Conservation (phyloP, 805 yeast genomes). For the Monosporozyma yasuniensis region DNA sequence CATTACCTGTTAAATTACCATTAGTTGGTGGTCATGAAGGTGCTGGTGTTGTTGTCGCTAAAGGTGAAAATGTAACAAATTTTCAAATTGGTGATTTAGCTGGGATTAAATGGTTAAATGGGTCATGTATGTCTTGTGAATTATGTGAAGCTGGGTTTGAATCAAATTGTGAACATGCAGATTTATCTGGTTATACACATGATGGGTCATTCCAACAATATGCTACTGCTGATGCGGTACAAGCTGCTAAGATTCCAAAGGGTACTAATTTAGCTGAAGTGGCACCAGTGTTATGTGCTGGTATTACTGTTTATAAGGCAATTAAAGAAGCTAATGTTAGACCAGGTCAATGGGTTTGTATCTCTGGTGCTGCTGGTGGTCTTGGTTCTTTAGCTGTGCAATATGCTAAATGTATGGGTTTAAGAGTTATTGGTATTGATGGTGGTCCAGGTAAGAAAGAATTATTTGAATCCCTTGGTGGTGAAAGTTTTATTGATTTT, state of each 20-base stretch:
- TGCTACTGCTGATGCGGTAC: constrained; percentile 78
- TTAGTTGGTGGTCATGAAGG: constrained; percentile 64
- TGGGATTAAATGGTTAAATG: constrained; percentile 57
- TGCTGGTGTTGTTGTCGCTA: constrained; percentile 54
- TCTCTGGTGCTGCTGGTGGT: constrained; percentile 58
- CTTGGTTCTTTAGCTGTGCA: constrained; percentile 51
- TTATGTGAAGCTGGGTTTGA: constrained; percentile 45
- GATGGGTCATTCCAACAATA: constrained; percentile 81
- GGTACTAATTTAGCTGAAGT: constrained; percentile 64
- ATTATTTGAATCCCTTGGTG: constrained; percentile 40
- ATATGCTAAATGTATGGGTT: constrained; percentile 52
- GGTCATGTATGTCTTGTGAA: constrained; percentile 54
- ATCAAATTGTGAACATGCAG: constrained; percentile 44
- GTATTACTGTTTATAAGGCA: constrained; percentile 55
- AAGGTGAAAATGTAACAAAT: constrained; percentile 46
- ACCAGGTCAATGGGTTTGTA: constrained; percentile 51
- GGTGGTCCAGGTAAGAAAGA: constrained; percentile 46
- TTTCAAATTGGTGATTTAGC: constrained; percentile 54
- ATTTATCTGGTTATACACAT: constrained; percentile 47
- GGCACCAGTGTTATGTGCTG: constrained; percentile 58
- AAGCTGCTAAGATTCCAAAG: constrained; percentile 71
- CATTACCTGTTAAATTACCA: constrained; percentile 46
- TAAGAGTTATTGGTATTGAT: constrained; percentile 47
- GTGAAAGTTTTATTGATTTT: constrained; percentile 49
- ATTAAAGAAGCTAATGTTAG: constrained; percentile 41